A percentile compares a stretch with the other conserved stretches of the same genome.
Conservation (phyloP, 192 early-diverging fungal genomes). For the Umbelopsis isabellina region DNA sequence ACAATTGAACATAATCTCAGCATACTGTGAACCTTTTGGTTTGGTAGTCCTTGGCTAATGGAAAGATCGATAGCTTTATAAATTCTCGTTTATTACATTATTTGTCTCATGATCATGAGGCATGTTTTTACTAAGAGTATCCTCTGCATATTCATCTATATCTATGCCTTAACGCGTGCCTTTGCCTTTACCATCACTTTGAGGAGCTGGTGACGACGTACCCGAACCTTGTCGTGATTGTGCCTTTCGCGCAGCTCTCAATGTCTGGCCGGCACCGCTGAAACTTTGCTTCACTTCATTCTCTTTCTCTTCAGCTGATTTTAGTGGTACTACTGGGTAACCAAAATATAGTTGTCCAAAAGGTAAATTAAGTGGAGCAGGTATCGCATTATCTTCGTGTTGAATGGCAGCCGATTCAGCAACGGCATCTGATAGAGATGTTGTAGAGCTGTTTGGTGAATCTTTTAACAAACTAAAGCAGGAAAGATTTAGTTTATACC, state of each 20-base stretch:
- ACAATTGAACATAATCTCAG: no score
- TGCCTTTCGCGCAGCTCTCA: constrained; percentile 54
- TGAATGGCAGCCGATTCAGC: constrained; percentile 27
- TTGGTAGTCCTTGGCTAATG: no score
- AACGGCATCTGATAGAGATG: constrained; percentile 22
- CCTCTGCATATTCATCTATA: no score
- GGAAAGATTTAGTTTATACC: background rate
- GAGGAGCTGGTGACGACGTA: constrained; percentile 39
- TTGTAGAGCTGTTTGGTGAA: background rate
- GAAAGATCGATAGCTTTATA: no score
- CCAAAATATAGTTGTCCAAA: constrained; percentile 92
- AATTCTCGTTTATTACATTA: background rate
- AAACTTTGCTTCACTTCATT: constrained; percentile 20
- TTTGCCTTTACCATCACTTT: constrained; percentile 13
- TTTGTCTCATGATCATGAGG: background rate
- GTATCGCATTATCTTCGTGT: constrained; percentile 37
- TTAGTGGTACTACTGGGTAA: constrained; percentile 73
- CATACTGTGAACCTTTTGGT: no score
- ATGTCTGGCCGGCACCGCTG: constrained; percentile 52
- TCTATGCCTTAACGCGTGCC: background rate
- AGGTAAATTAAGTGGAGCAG: constrained; percentile 81
- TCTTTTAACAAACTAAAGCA: constrained; percentile 2
- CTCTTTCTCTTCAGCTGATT: constrained; percentile 49
- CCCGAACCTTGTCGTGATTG: constrained; percentile 37
- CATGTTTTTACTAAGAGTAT: no score